A percentile compares a stretch with the other conserved stretches of the same genome.
Evolutionary conservation across 2,329 filamentous ascomycete genomes (phyloP).

Genomic region (Microcyclosporella mali): DNA sequence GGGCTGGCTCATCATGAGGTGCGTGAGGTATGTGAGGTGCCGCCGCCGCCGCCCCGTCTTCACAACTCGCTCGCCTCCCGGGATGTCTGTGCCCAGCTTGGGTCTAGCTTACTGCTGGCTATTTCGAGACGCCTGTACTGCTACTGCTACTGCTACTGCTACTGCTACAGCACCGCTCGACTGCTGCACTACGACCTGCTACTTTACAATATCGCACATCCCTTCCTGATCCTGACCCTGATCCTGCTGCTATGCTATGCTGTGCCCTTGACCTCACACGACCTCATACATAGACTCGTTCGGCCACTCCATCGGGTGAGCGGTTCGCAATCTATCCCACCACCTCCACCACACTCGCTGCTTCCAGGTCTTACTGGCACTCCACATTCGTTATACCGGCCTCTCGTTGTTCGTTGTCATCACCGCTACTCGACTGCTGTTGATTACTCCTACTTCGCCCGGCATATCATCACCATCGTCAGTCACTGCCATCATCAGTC

Average conservation of each 20-base stretch:
- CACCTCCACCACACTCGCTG: slow-evolving; percentile 5
- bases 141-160: too few relatives aligned
- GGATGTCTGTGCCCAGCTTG: too few relatives aligned
- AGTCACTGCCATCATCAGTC: too few relatives aligned
- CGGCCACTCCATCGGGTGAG: slow-evolving; percentile 6
- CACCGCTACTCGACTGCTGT: too few relatives aligned
- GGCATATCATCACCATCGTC: too few relatives aligned
- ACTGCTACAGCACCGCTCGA: too few relatives aligned
- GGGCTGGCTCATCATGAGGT: too few relatives aligned
- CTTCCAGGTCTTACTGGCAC: neutral
- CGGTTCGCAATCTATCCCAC: neutral
- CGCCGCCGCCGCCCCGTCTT: too few relatives aligned
- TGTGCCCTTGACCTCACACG: neutral
- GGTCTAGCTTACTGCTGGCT: slow-evolving; percentile 3
- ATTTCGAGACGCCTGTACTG: slow-evolving; percentile 12
- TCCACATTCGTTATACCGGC: slow-evolving; percentile 6
- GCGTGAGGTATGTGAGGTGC: too few relatives aligned
- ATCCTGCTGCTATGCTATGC: neutral
- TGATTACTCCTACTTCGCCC: too few relatives aligned
- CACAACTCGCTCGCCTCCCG: too few relatives aligned
- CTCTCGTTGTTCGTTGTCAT: too few relatives aligned
- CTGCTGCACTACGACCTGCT: neutral
- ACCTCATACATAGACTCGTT: slow-evolving; percentile 4
- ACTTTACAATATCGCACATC: neutral
- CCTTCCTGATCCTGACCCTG: neutral